Evolutionary conservation across 2,329 filamentous ascomycete species (phyloP).

Genomic region (Phyllosticta citrichinensis): DNA sequence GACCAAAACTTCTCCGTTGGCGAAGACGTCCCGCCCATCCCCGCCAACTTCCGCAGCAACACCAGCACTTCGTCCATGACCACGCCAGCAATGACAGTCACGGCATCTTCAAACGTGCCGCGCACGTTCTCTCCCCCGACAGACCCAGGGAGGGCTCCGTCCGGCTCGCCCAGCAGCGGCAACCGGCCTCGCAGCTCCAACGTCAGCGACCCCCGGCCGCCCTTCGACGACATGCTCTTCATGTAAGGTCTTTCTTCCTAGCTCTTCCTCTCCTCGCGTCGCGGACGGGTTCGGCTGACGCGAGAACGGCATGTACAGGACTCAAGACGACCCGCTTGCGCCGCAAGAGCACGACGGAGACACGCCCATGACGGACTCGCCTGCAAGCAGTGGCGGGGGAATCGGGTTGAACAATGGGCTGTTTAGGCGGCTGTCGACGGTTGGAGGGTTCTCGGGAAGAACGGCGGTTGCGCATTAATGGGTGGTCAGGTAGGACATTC

Average conservation of each 20-base stretch:
- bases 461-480: background rate
- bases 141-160: background rate
- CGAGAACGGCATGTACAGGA: background rate
- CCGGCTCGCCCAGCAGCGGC: background rate
- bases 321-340: constrained; percentile 5
- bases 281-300: background rate
- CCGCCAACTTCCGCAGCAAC: background rate
- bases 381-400: background rate
- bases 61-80: background rate
- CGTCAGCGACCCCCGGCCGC: background rate
- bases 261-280: background rate
- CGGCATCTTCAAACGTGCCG: background rate
- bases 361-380: background rate
- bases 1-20: constrained; percentile 6
- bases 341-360: background rate
- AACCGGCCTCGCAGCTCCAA: constrained; percentile 7
- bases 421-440: constrained; percentile 4
- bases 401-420: constrained; percentile 1
- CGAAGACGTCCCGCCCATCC: constrained; percentile 7
- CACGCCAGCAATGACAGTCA: background rate
- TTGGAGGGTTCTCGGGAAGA: background rate
- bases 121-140: background rate
- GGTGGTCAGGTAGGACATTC: background rate
- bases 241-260: constrained; percentile 7
- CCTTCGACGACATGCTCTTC: constrained; percentile 9